Evolutionary conservation across 495 filamentous ascomycete genomes (phyloP).

Genomic region (Penicillium antarcticum): DNA sequence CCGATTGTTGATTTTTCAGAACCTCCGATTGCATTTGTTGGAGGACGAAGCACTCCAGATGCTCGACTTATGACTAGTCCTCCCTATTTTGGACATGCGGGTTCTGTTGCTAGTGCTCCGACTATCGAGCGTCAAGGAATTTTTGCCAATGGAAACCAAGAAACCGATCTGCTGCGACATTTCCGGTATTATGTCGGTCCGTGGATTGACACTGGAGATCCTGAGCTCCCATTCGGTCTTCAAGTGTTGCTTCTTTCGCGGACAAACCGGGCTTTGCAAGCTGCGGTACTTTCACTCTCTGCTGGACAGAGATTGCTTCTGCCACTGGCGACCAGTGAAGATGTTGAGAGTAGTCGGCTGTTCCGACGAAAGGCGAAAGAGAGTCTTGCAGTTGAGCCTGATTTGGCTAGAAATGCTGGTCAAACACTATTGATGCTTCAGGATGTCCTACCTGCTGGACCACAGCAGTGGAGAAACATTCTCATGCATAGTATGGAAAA

Average conservation of each 20-base stretch:
- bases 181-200: slow-evolving; percentile 25
- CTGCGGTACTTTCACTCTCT: slow-evolving; percentile 19
- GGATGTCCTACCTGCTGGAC: slow-evolving; percentile 13
- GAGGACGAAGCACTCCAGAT: neutral
- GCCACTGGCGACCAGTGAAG: slow-evolving; percentile 1
- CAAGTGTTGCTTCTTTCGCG: slow-evolving; percentile 21
- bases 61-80: neutral
- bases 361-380: slow-evolving; percentile 21
- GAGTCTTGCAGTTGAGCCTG: slow-evolving; percentile 4
- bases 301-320: slow-evolving; percentile 15
- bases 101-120: neutral
- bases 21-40: slow-evolving; percentile 1
- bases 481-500: slow-evolving; percentile 3
- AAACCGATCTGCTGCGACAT: slow-evolving; percentile 24
- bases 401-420: slow-evolving; percentile 13
- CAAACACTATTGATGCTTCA: slow-evolving; percentile 15
- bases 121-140: neutral
- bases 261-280: slow-evolving; percentile 16
- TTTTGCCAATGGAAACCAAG: slow-evolving; percentile 7
- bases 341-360: slow-evolving; percentile 7
- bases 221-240: slow-evolving; percentile 19
- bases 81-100: neutral
- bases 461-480: slow-evolving; percentile 14
- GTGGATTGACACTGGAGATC: slow-evolving; percentile 26
- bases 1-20: neutral